phyloP scores from a whole-genome alignment of 116 monocot species.

The Trichopus zeylanicus region DNA sequence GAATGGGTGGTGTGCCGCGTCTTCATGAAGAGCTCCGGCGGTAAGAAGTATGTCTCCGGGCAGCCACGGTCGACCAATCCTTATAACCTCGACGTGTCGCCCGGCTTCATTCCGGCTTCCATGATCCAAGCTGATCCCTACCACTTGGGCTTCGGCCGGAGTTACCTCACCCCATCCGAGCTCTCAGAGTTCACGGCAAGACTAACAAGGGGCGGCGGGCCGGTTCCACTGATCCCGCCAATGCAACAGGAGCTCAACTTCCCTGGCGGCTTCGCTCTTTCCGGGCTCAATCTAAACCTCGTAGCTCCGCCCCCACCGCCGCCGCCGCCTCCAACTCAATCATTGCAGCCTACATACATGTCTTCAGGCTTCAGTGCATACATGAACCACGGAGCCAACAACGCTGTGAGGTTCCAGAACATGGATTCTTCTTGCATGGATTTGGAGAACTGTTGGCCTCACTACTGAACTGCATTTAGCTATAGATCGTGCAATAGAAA shows the following conservation, averaged over 20 bases:
- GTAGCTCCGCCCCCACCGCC: conserved; percentile 17
- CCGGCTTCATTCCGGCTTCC: conserved; percentile 18
- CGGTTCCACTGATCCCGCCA: conserved; percentile 15
- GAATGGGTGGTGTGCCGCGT: conserved; percentile 94
- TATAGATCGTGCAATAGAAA: too few species aligned
- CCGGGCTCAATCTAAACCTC: conserved; percentile 50
- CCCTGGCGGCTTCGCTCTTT: conserved; percentile 14
- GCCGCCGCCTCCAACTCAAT: background rate
- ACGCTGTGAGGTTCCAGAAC: conserved; percentile 23
- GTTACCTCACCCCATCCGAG: background rate
- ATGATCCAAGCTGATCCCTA: conserved; percentile 25
- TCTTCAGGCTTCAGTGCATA: conserved; percentile 10
- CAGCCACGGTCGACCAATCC: conserved; percentile 26
- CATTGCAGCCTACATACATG: conserved; percentile 5
- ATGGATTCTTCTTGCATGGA: conserved; percentile 41
- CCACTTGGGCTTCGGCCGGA: conserved; percentile 6
- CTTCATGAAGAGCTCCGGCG: conserved; percentile 67
- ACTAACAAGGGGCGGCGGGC: conserved; percentile 17
- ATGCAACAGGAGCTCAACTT: conserved; percentile 31
- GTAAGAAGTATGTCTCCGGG: conserved; percentile 48
- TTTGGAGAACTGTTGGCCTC: conserved; percentile 57
- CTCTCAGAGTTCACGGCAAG: conserved; percentile 37
- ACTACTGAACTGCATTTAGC: conserved; percentile 20
- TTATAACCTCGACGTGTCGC: conserved; percentile 30
- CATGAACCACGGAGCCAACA: background rate